Conservation (phyloP, 2,329 filamentous ascomycete genomes). For the Arthroderma uncinatum region DNA sequence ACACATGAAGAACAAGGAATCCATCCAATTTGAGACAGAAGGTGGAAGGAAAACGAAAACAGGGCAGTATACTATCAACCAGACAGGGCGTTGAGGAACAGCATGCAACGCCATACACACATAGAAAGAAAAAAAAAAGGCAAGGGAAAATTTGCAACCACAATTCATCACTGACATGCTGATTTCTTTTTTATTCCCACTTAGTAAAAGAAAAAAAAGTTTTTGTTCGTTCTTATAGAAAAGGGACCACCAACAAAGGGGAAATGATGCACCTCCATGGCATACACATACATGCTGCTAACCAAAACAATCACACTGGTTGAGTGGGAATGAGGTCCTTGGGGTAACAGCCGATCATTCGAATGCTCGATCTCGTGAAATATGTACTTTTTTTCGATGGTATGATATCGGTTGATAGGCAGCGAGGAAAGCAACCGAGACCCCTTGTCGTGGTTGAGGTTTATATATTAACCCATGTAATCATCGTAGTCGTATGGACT, state of each 20-base stretch:
- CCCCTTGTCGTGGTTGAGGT: not conserved
- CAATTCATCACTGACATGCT: constrained; percentile 6
- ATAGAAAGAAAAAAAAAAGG: constrained; percentile 9
- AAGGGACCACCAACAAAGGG: not conserved
- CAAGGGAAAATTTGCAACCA: constrained; percentile 10
- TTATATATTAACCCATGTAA: not conserved
- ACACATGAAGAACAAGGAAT: not conserved
- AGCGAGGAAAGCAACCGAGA: not conserved
- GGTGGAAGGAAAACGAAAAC: not conserved
- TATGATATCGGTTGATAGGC: not conserved
- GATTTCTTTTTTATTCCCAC: constrained; percentile 8
- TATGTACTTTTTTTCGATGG: not conserved
- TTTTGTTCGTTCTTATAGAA: not conserved
- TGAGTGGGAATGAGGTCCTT: not conserved
- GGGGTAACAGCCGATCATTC: not conserved
- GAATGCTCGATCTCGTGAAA: not conserved
- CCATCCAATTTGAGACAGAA: constrained; percentile 5
- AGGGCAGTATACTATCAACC: not conserved
- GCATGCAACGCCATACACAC: constrained; percentile 6
- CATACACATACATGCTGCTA: constrained; percentile 1
- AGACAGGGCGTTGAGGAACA: not conserved
- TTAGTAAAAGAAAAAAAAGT: not conserved
- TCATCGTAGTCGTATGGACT: not conserved
- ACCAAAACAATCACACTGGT: not conserved
- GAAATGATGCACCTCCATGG: not conserved